phyloP scores from a whole-genome alignment of 2,329 filamentous ascomycete genomes.

The Verticillium longisporum region DNA sequence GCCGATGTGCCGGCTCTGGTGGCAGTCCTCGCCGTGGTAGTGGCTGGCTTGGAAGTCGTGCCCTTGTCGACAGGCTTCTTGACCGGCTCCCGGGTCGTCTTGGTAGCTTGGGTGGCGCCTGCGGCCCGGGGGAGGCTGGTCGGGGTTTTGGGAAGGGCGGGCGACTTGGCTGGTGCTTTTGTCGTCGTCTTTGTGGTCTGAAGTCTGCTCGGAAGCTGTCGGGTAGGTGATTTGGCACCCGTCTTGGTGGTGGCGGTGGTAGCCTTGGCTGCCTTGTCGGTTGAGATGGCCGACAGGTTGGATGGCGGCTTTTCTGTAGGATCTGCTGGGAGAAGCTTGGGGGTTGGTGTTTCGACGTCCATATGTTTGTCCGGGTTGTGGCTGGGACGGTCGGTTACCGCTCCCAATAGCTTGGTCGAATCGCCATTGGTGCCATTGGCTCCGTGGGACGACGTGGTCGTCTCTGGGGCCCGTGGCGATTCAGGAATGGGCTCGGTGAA shows the following conservation, averaged over 20 bases:
- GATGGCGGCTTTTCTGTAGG: constrained; percentile 12
- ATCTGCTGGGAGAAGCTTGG: constrained; percentile 21
- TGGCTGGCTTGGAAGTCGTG: constrained; percentile 19
- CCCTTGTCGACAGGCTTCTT: constrained; percentile 25
- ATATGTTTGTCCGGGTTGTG: constrained; percentile 31
- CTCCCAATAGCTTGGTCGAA: constrained; percentile 7
- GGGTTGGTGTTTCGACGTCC: constrained; percentile 28
- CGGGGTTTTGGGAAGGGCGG: constrained; percentile 28
- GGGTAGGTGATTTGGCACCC: constrained; percentile 21
- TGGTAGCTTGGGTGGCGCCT: constrained; percentile 4
- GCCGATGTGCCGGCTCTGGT: constrained; percentile 22
- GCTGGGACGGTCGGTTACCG: constrained; percentile 25
- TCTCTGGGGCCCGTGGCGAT: constrained; percentile 25
- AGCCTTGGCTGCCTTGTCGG: constrained; percentile 15
- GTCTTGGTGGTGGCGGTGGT: constrained; percentile 16
- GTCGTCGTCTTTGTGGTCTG: constrained; percentile 21
- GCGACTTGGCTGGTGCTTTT: constrained; percentile 27
- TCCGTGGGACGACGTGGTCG: not conserved
- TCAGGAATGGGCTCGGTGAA: constrained; percentile 33
- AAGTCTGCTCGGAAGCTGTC: constrained; percentile 15
- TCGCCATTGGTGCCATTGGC: constrained; percentile 16
- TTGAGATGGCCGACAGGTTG: constrained; percentile 2
- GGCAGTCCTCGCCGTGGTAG: constrained; percentile 17
- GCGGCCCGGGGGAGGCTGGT: constrained; percentile 16
- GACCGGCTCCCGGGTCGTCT: constrained; percentile 14